Base-by-base conservation (phyloP, 2,329 filamentous ascomycete genomes). In the Biscogniauxia mediterranea region DNA sequence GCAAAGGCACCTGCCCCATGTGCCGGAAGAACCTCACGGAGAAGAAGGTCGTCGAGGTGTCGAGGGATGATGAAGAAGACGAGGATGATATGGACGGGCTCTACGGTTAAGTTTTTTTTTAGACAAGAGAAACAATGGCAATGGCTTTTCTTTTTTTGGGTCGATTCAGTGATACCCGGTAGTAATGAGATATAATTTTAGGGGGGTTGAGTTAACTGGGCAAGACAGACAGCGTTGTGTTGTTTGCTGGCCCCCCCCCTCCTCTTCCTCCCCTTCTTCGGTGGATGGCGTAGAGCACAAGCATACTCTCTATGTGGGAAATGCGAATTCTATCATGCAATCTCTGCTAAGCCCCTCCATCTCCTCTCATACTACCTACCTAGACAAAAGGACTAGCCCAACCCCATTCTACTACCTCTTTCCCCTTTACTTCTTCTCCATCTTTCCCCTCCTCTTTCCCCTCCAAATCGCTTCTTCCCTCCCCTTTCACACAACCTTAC, bases 1-100 rank as follows among this genome's bases (percentile, higher is more conserved):
- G 84, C 68, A 87, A 89, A 74, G 86, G 86, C 46, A 87, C 80
- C 32, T 89, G 86, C 71, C 86, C 86, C 49, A 78, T 89, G 76
- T 88, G 86, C 72, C 77, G 87, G 62, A 80, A 83, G 71, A 84
- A 87, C 69, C 74, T 89, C 75, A 80, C 78, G 78, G 85, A 84
- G 78, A 86, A 84, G 74, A 75, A 77, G 73, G 64, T 66, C 1
- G 78, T 71, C 3, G 70, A 70, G 53, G 76, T 79, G 61, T 71
- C 74, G n/a, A 76, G 77, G 19, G 72, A 77, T 13, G 75, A 76
- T 17, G 77, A 79, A 26, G 82, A 84, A 19, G 82, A 85, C 21
- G 81, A 84, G 50, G 65, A 83, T 32, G 84, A 86, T 67, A 72
- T 77, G 61, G 77, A 83, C 68, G 79, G 78, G 46, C 71, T 83